Conservation (phyloP, 257 asterid species). For the Jaltomata sinuosa region DNA sequence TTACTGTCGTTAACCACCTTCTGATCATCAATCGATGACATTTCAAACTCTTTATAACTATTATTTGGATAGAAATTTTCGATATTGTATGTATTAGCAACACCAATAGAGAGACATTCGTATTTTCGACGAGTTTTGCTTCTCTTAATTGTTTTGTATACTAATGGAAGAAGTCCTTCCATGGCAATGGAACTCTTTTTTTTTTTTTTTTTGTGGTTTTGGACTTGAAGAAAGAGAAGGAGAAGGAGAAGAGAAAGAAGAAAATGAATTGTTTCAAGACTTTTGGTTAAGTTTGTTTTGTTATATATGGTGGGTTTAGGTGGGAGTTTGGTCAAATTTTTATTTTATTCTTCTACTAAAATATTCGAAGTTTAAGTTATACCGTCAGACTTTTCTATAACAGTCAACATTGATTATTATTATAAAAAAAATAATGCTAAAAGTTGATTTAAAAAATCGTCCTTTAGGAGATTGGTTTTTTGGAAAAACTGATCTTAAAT, state of each 20-base stretch:
- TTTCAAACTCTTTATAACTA: neutral
- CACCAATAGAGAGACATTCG: constrained; percentile 7
- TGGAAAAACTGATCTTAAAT: neutral
- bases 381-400: neutral
- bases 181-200: neutral
- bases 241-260: neutral
- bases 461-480: no score
- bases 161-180: constrained; percentile 18
- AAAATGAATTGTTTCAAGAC: neutral
- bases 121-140: constrained; percentile 5
- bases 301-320: neutral
- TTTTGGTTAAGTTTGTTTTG: neutral
- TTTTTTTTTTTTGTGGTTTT: no score
- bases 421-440: neutral
- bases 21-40: neutral
- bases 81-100: neutral
- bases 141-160: constrained; percentile 8
- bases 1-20: neutral
- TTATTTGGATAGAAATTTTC: constrained; percentile 5
- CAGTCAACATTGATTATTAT: neutral
- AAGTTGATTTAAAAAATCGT: neutral
- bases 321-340: neutral
- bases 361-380: neutral
- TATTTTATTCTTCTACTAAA: neutral
- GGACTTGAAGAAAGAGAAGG: neutral